Evolutionary conservation across 192 early-diverging fungal genomes (phyloP).

Genomic region (Phlyctochytrium arcticum): DNA sequence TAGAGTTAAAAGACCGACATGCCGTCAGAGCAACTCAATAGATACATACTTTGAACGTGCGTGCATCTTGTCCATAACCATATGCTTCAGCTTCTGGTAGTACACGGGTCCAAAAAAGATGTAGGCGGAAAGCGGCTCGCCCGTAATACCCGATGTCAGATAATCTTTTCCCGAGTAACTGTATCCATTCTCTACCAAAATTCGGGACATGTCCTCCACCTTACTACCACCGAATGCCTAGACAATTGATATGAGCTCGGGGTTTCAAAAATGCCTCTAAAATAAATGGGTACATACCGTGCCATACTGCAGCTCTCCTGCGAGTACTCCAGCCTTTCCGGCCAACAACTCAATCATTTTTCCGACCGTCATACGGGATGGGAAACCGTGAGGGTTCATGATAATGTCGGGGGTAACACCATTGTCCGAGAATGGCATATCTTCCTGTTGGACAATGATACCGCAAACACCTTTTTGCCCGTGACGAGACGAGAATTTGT

Average conservation of each 20-base stretch:
- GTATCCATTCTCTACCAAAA: conserved; percentile 88
- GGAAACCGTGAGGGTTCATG: conserved; percentile 99
- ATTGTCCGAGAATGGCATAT: conserved; percentile 92
- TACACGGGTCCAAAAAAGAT: conserved; percentile 96
- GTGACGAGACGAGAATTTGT: conserved; percentile 97
- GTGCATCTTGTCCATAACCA: conserved; percentile 99
- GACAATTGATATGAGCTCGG: neutral
- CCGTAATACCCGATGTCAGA: conserved; percentile 79
- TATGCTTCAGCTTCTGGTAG: conserved; percentile 98
- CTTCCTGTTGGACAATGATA: conserved; percentile 94
- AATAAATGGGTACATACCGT: conserved; percentile 48
- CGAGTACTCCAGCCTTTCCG: conserved; percentile 91
- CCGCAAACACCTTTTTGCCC: conserved; percentile 97
- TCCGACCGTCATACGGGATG: conserved; percentile 98
- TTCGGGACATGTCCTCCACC: conserved; percentile 93
- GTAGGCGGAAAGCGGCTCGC: conserved; percentile 88
- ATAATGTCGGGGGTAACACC: conserved; percentile 94
- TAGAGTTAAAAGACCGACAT: neutral
- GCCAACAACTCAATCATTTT: conserved; percentile 98
- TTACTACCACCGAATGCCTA: conserved; percentile 82
- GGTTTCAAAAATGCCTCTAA: neutral
- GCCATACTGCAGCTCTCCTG: conserved; percentile 90
- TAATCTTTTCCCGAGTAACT: conserved; percentile 97
- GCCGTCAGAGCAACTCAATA: neutral
- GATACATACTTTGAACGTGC: conserved; percentile 68